Evolutionary conservation across 805 yeast species (phyloP).

Genomic region (Metschnikowia proteae): DNA sequence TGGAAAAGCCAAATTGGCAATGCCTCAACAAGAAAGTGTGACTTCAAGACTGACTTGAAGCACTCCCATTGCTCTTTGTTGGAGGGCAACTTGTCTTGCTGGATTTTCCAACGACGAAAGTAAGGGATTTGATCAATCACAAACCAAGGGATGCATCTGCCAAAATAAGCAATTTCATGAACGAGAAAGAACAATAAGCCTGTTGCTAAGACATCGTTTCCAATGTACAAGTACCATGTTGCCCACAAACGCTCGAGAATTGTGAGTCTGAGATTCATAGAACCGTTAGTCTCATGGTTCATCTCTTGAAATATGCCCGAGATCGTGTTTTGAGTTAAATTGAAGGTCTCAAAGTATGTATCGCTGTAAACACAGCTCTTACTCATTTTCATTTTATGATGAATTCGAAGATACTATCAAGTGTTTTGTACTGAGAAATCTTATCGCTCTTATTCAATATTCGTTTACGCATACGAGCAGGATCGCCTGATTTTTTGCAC

Average conservation of each 20-base stretch:
- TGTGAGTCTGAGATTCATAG: constrained; percentile 21
- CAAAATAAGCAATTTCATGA: constrained; percentile 89
- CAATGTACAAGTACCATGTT: constrained; percentile 76
- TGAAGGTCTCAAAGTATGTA: neutral
- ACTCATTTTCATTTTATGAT: neutral
- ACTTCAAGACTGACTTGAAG: constrained; percentile 72
- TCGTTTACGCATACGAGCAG: neutral
- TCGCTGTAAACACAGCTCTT: neutral
- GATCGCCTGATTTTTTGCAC: constrained; percentile 5
- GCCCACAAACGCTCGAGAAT: constrained; percentile 78
- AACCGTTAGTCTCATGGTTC: constrained; percentile 1
- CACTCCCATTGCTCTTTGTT: constrained; percentile 91
- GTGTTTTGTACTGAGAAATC: neutral
- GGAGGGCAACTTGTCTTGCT: constrained; percentile 77
- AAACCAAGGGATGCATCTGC: constrained; percentile 90
- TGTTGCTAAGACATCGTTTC: constrained; percentile 87
- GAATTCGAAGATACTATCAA: neutral
- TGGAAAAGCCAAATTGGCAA: constrained; percentile 97
- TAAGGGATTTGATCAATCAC: constrained; percentile 81
- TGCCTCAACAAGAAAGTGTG: constrained; percentile 91
- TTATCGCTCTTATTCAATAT: neutral
- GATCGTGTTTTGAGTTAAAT: neutral
- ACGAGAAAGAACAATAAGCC: constrained; percentile 77
- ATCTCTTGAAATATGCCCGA: neutral
- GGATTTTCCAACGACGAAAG: constrained; percentile 85